Percentiles rank a stretch among this genome's conserved stretches.
Evolutionary conservation across 2,329 filamentous ascomycete species (phyloP).

Genomic region (Fusarium palustre): DNA sequence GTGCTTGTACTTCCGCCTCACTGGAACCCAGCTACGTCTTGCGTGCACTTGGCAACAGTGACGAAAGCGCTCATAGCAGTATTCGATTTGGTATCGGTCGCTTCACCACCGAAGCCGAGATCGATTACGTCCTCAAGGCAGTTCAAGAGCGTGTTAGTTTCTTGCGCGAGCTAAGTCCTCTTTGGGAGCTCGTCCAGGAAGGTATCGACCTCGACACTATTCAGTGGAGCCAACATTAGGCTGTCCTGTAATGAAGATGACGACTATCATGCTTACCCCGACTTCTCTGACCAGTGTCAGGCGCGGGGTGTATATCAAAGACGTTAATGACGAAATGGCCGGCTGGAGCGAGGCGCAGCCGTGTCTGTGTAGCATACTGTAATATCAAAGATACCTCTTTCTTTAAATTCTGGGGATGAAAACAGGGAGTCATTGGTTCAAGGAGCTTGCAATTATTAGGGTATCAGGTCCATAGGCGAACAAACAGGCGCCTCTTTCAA

Average conservation of each 20-base stretch:
- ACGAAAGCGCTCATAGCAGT: slow-evolving; percentile 97
- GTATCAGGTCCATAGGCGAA: slow-evolving; percentile 27
- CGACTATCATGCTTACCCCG: not conserved
- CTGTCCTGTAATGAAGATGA: slow-evolving; percentile 4
- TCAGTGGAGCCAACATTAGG: slow-evolving; percentile 96
- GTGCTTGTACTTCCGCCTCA: slow-evolving; percentile 96
- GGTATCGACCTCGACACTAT: slow-evolving; percentile 96
- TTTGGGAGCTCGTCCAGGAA: slow-evolving; percentile 98
- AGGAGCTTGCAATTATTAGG: slow-evolving; percentile 31
- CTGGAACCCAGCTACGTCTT: slow-evolving; percentile 97
- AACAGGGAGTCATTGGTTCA: slow-evolving; percentile 42
- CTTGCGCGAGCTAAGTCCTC: slow-evolving; percentile 90
- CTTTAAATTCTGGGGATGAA: slow-evolving; percentile 42
- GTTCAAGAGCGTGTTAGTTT: slow-evolving; percentile 92
- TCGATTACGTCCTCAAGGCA: slow-evolving; percentile 96
- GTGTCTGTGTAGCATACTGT: slow-evolving; percentile 52
- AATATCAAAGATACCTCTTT: slow-evolving; percentile 52
- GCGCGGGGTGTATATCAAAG: slow-evolving; percentile 12
- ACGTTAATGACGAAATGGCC: slow-evolving; percentile 26
- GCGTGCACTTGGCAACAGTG: slow-evolving; percentile 92
- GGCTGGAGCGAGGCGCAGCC: slow-evolving; percentile 39
- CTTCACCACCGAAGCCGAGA: slow-evolving; percentile 94
- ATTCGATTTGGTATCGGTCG: slow-evolving; percentile 97
- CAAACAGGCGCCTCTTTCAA: slow-evolving; percentile 25
- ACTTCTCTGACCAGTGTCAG: slow-evolving; percentile 5